phyloP scores from a whole-genome alignment of 768 basidiomycete genomes.

The Mycena belliarum region DNA sequence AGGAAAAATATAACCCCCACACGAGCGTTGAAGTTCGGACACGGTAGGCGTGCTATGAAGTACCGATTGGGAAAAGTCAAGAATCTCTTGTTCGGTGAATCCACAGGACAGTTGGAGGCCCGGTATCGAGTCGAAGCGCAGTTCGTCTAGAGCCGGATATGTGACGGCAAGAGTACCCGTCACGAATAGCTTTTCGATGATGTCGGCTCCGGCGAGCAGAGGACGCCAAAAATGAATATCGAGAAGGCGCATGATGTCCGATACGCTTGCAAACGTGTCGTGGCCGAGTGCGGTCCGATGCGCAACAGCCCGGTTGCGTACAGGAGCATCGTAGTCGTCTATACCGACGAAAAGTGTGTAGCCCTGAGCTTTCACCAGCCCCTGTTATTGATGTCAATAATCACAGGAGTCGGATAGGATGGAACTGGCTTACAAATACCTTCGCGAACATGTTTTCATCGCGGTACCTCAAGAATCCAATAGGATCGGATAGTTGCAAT shows the following conservation, averaged over 20 bases:
- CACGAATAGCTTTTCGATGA: conserved; percentile 12
- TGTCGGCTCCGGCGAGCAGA: neutral
- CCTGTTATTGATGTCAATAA: neutral
- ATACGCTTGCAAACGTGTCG: neutral
- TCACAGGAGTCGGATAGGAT: neutral
- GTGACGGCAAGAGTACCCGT: neutral
- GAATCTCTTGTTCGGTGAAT: conserved; percentile 2
- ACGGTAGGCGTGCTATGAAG: neutral
- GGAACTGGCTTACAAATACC: conserved; percentile 6
- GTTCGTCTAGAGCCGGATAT: neutral
- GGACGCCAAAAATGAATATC: conserved; percentile 1
- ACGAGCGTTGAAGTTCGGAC: neutral
- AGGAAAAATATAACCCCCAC: too few species aligned
- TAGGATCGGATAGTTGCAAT: neutral
- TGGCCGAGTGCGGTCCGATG: neutral
- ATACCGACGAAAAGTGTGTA: too few species aligned
- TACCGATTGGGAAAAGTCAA: neutral
- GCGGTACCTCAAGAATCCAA: neutral
- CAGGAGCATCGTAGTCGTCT: conserved; percentile 9
- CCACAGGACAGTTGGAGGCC: neutral
- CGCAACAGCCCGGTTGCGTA: neutral
- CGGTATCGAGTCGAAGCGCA: neutral
- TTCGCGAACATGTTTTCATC: neutral
- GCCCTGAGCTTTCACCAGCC: neutral
- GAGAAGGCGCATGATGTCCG: too few species aligned